Percentiles rank a stretch among this genome's conserved stretches.
These are phyloP conservation scores for Lecanoromycetidae sp. DNA, from an alignment of 2,329 filamentous ascomycete species.

Conservation along the genomic window DNA sequence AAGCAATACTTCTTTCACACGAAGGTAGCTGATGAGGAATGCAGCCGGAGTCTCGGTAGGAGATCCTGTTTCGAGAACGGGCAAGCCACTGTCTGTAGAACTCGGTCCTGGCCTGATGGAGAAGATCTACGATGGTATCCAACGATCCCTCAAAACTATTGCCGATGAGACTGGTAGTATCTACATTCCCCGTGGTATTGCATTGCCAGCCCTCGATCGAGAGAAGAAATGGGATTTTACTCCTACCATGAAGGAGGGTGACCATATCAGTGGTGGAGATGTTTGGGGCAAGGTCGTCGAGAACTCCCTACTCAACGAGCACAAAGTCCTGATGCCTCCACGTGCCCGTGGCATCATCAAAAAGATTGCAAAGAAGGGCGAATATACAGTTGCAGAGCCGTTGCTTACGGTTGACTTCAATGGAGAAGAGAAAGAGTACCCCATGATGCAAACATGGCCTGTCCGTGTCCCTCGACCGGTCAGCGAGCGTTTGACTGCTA, in stretches of 20 bases:
- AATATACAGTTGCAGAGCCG: constrained; percentile 88
- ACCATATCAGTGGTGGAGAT: constrained; percentile 93
- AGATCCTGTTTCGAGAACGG: constrained; percentile 79
- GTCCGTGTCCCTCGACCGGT: constrained; percentile 89
- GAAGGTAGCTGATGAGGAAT: not conserved
- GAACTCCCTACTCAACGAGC: constrained; percentile 86
- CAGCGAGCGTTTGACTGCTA: constrained; percentile 80
- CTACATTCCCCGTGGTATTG: constrained; percentile 93
- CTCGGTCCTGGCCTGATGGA: constrained; percentile 94
- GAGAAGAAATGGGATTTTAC: constrained; percentile 94
- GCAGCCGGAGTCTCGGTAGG: constrained; percentile 87
- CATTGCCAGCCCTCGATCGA: constrained; percentile 76
- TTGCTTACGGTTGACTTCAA: constrained; percentile 95
- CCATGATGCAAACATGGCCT: constrained; percentile 99
- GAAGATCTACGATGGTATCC: constrained; percentile 98
- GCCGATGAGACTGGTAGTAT: constrained; percentile 68
- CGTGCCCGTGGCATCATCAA: constrained; percentile 86
- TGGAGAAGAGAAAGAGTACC: constrained; percentile 83
- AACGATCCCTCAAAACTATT: constrained; percentile 83
- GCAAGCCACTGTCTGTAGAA: constrained; percentile 94
- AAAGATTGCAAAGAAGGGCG: constrained; percentile 75
- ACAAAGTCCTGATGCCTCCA: constrained; percentile 86
- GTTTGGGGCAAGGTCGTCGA: constrained; percentile 91
- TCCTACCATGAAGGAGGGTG: constrained; percentile 79
- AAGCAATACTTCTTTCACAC: not conserved